Conservation (phyloP, 495 filamentous ascomycete genomes). For the Pyrenula massariospora region DNA sequence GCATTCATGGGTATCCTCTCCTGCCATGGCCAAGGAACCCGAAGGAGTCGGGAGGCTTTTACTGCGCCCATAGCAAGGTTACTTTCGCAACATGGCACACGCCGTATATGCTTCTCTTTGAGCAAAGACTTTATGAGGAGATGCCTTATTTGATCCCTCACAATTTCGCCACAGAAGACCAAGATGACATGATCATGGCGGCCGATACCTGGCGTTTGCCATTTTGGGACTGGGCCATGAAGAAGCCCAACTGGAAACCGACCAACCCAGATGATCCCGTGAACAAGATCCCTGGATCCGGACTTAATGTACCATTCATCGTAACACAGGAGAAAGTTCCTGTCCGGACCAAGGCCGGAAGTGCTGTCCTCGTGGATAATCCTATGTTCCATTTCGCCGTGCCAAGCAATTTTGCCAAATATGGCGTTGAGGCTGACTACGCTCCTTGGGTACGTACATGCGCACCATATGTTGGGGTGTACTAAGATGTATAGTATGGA, state of each 20-base stretch:
- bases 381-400: neutral
- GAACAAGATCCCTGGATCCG: neutral
- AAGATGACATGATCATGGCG: neutral
- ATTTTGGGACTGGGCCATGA: neutral
- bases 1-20: neutral
- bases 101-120: conserved; percentile 2
- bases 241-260: neutral
- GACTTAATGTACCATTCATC: neutral
- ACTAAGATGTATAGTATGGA: no score
- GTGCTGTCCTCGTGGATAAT: neutral
- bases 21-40: neutral
- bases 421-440: no score
- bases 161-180: neutral
- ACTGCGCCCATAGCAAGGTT: neutral
- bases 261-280: neutral
- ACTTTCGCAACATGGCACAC: conserved; percentile 5
- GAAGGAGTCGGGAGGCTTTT: neutral
- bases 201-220: neutral
- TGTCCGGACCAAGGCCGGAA: neutral
- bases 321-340: neutral
- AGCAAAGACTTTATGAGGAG: neutral
- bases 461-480: no score
- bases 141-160: neutral
- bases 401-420: no score
- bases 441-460: no score